Evolutionary conservation across 805 yeast genomes (phyloP).

Genomic region (Yarrowia yakushimensis): DNA sequence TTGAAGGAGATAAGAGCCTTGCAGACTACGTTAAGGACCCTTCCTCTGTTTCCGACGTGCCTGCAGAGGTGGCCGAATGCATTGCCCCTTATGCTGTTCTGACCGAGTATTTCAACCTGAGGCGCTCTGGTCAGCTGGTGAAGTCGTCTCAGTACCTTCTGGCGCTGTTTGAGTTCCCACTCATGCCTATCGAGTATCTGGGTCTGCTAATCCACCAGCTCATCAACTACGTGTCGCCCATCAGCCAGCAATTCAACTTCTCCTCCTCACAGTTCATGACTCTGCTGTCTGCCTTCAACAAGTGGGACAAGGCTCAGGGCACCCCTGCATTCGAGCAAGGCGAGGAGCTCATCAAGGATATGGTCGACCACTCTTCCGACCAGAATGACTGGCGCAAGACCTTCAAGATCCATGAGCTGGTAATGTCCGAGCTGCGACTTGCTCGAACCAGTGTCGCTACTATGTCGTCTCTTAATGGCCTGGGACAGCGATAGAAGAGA

Average conservation of each 20-base stretch:
- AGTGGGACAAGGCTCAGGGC: constrained; percentile 17
- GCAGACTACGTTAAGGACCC: constrained; percentile 23
- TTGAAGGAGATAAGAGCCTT: constrained; percentile 20
- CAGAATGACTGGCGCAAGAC: constrained; percentile 11
- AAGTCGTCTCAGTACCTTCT: constrained; percentile 31
- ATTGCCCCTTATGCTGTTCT: constrained; percentile 38
- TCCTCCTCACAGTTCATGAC: background rate
- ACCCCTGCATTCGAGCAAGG: background rate
- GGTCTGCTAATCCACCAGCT: constrained; percentile 28
- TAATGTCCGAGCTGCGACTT: background rate
- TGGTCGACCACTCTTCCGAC: background rate
- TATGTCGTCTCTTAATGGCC: background rate
- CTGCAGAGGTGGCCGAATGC: constrained; percentile 33
- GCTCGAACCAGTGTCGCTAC: constrained; percentile 3
- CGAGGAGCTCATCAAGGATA: background rate
- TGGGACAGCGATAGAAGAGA: background rate
- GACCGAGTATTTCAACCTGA: constrained; percentile 26
- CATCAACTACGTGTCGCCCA: background rate
- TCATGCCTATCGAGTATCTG: constrained; percentile 31
- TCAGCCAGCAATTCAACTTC: background rate
- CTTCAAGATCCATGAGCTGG: background rate
- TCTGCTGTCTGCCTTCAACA: constrained; percentile 4
- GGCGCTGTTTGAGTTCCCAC: constrained; percentile 34
- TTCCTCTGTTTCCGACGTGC: constrained; percentile 25
- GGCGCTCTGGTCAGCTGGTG: constrained; percentile 18